A percentile compares a stretch with the other conserved stretches of the same genome.
Conservation (phyloP, 805 yeast genomes). For the Maudiozyma saulgeensis region DNA sequence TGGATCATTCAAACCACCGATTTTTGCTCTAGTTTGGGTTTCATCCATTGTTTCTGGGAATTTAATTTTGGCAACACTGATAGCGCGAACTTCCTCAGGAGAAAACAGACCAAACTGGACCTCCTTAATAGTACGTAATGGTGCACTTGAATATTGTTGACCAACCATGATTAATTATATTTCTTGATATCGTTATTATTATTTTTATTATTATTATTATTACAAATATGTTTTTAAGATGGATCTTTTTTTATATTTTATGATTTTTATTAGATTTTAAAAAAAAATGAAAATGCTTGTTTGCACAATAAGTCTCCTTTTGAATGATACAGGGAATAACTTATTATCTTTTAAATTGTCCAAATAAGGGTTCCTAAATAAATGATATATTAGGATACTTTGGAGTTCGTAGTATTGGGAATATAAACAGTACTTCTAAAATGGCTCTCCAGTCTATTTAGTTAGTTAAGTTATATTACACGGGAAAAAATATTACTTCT, state of each 20-base stretch:
- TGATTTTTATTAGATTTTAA: neutral
- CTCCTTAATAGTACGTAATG: constrained; percentile 93
- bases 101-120: constrained; percentile 97
- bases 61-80: constrained; percentile 94
- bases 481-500: neutral
- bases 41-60: constrained; percentile 99
- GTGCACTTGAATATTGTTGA: constrained; percentile 96
- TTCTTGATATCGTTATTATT: constrained; percentile 1
- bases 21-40: constrained; percentile 86
- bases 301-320: neutral
- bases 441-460: neutral
- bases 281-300: neutral
- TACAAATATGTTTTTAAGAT: neutral
- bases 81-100: constrained; percentile 95
- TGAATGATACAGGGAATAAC: neutral
- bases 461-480: too few relatives aligned
- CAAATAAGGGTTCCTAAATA: neutral
- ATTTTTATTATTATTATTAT: constrained; percentile 3
- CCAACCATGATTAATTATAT: constrained; percentile 29
- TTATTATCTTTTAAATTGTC: neutral
- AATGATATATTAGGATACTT: neutral
- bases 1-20: constrained; percentile 96
- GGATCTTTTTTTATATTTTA: neutral
- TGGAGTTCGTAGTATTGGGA: too few relatives aligned
- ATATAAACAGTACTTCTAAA: neutral